Conservation (phyloP, 2,329 filamentous ascomycete genomes). For the Fusarium sp. region DNA sequence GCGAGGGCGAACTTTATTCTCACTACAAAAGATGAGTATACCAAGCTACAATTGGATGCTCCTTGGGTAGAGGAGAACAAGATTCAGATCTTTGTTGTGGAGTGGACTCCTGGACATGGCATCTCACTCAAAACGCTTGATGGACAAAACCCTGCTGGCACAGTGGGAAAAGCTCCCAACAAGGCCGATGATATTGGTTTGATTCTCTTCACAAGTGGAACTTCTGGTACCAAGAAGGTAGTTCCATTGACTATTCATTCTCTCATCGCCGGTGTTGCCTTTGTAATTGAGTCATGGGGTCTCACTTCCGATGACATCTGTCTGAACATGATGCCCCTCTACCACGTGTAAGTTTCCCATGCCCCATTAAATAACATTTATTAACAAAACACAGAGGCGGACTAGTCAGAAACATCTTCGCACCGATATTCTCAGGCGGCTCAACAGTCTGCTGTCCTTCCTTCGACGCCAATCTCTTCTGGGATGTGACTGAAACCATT, state of each 20-base stretch:
- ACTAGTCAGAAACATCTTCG: slow-evolving; percentile 6
- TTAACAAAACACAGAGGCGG: background rate
- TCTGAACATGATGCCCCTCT: slow-evolving; percentile 23
- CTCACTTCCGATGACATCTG: background rate
- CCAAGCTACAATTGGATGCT: background rate
- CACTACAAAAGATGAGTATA: slow-evolving; percentile 8
- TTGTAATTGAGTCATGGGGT: slow-evolving; percentile 24
- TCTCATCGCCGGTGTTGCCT: slow-evolving; percentile 8
- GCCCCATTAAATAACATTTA: fast-evolving
- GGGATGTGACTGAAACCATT: slow-evolving; percentile 9
- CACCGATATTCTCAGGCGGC: background rate
- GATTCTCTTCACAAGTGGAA: slow-evolving; percentile 18
- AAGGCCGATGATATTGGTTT: slow-evolving; percentile 18
- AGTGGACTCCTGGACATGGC: background rate
- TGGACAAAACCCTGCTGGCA: background rate
- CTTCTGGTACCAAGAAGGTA: slow-evolving; percentile 19
- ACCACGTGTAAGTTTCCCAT: slow-evolving; percentile 7
- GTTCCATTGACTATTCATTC: background rate
- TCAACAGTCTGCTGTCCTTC: slow-evolving; percentile 18
- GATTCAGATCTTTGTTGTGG: background rate
- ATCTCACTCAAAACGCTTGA: background rate
- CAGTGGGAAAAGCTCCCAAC: background rate
- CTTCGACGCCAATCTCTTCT: slow-evolving; percentile 16
- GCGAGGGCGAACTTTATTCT: slow-evolving; percentile 7
- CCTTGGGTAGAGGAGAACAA: background rate